Evolutionary conservation across 495 filamentous ascomycete genomes (phyloP), one percentile per base, ranked within the genome.

Genomic region (Penicillium desertorum): DNA sequence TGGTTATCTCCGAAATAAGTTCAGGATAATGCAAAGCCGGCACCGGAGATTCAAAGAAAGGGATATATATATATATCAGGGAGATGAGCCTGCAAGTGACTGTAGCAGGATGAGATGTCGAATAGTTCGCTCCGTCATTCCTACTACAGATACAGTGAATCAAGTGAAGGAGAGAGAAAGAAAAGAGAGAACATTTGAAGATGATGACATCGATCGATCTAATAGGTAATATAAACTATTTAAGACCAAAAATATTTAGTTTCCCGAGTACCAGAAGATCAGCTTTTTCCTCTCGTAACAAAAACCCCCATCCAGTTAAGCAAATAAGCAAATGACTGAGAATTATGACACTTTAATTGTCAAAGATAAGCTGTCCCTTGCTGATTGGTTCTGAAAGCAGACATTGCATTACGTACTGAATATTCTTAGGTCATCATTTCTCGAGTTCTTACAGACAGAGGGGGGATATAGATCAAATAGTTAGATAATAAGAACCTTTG

Each of bases 41-140:
- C 32, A 52, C 50, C 50, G 51, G 51, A 34, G 55, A 57, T 57
- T 23, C 22, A 20, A 46, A 55, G 36, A 39, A 44, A 56, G 7
- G 16, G 19, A 45, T 45, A 27, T n/a, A 48, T 23, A 48, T 23
- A 23, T 23, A 23, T 19, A 52, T 62, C 48, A 65, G 46, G 53
- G 53, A 27, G 59, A 54, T 19, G 51, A 51, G 22, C 58, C 62
- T 23, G 59, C 67, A 9, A 71, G 56, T 29, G 64, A 67, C 44
- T 71, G 64, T 50, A 72, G 50, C 43, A 72, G 51, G 56, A 72
- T 63, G 42, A 72, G 65, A 62, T 72, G 62, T 9, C 61, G 61
- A 58, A 62, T 70, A 9, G 67, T 64, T 54, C 61, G 59, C 60
- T 67, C 65, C 55, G 69, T 72, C 69, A 72, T 72, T 66, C 64